Base-by-base conservation (phyloP, 345 rosid genomes). In the Hibiscus syriacus region DNA sequence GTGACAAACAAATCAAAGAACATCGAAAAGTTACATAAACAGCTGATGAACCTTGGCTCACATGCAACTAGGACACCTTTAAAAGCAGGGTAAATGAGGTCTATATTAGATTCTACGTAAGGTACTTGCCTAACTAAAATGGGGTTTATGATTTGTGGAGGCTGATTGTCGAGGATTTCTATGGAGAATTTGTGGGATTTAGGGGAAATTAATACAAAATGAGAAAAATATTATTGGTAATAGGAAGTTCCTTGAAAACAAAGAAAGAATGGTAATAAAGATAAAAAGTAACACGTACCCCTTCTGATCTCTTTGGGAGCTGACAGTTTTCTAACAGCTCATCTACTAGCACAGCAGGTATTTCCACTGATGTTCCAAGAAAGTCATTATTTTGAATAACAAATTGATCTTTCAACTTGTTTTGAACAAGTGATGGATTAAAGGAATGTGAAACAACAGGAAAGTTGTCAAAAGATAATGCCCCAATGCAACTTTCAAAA, bases 401-500 rank as follows among this genome's bases (percentile, higher is more conserved):
- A 50, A 65, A 77, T 41, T 72, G 69, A 73, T 71, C 73, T 32
- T 70, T 69, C 56, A 55, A 62, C 38, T 70, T 71, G 46, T 74
- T 78, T 59, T 74, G 76, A 55, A 56, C 36, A 71, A 68, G 19
- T 17, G 78, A 73, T 73, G 48, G 41, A 19, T 74, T 73, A 53
- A 19, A 46, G 22, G 68, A 56, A 68, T 71, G 59, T 32, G 69
- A 59, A 54, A 17, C 46, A 36, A 25, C 20, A 16, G 81, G 78
- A 49, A 81, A 58, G 68, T 82, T 69, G 53, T 84, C 78, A 45
- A 86, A 68, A 60, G 70, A 74, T 68, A 81, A 78, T 39, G 78
- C 79, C 68, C 75, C 73, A 55, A 63, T 46, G 9, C 67, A 68
- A 62, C 70, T 76, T 68, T 72, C 76, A 70, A 74, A 48, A 62